Base-by-base conservation (phyloP, 1,284 basidiomycete species). In the Tylopilus sp. region DNA sequence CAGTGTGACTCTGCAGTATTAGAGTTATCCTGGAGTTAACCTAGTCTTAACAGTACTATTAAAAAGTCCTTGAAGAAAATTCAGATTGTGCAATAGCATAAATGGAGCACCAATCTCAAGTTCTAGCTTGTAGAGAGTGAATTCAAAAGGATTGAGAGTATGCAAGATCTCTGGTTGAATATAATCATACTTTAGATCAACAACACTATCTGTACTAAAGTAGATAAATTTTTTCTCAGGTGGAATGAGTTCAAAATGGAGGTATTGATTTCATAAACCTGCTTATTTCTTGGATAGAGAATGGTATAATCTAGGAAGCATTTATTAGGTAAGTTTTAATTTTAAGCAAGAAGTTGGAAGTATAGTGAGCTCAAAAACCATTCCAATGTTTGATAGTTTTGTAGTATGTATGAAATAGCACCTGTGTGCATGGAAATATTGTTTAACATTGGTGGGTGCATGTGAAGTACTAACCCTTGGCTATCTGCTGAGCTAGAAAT, bases 201-300 rank as follows among this genome's bases (percentile, higher is more conserved):
- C 33, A 10, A 57, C 19, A 41, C n/a, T 29, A 16, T 57, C 56
- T 21, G 37, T 21, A 57, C 56, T 57, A 19, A 80, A 29, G 31
- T 68, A 66, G 3, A 16, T 41, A 2, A 52, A 4, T n/a, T n/a
- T 53, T 6, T 63, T 58, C 1, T 68, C 56, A 35, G 65, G 67
- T 37, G 35, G 8, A 7, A 71, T 23, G 57, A 48, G 10, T 48
- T 14, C 0, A 71, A 31, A 29, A 72, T 69, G 33, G 31, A 48
- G 13, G 62, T 29, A 55, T 72, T 72, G 39, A 72, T 60, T 21
- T 71, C 68, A 67, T 69, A 13, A 3, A 55, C 34, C 23, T 55
- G 34, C 8, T n/a, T 5, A 55, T 35, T 55, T 37, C 54, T 57
- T 13, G 56, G 27, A 41, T 16, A 4, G 12, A 57, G 35, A 23